Conservation (phyloP, 148 eudicot genomes). For the Dysphania ambrosioides region DNA sequence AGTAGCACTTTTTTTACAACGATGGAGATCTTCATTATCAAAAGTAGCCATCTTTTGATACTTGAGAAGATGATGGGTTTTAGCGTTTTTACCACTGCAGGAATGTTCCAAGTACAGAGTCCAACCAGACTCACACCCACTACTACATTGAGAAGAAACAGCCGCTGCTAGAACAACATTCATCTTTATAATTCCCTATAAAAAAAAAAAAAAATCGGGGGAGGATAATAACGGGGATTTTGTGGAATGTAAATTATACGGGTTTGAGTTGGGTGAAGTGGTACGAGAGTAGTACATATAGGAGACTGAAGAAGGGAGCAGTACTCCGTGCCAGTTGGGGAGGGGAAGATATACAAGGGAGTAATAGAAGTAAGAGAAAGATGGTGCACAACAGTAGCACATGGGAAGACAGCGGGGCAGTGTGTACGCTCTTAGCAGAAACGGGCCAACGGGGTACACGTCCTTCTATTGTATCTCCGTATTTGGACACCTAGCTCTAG, state of each 20-base stretch:
- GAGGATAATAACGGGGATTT: too few relatives aligned
- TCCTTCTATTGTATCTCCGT: constrained; percentile 17
- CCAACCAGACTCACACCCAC: constrained; percentile 42
- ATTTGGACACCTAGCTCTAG: constrained; percentile 28
- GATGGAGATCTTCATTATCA: constrained; percentile 7
- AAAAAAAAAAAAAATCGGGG: too few relatives aligned
- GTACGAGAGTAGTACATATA: too few relatives aligned
- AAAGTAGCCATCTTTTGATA: neutral
- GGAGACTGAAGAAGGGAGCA: too few relatives aligned
- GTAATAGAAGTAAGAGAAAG: neutral
- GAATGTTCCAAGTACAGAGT: constrained; percentile 36
- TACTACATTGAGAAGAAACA: constrained; percentile 20
- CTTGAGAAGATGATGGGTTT: neutral
- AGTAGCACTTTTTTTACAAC: neutral
- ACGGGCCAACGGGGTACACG: constrained; percentile 26
- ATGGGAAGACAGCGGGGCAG: constrained; percentile 31
- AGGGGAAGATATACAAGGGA: constrained; percentile 15
- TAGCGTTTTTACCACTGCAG: neutral
- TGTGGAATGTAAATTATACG: too few relatives aligned
- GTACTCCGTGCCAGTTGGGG: constrained; percentile 25
- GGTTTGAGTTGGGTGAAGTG: too few relatives aligned
- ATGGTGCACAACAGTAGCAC: neutral
- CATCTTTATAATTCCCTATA: too few relatives aligned
- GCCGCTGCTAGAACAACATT: constrained; percentile 4
- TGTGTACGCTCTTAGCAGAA: constrained; percentile 18